Evolutionary conservation across 1,284 basidiomycete genomes (phyloP), one percentile per base, ranked within the genome.

Genomic region (Athelia psychrophila): DNA sequence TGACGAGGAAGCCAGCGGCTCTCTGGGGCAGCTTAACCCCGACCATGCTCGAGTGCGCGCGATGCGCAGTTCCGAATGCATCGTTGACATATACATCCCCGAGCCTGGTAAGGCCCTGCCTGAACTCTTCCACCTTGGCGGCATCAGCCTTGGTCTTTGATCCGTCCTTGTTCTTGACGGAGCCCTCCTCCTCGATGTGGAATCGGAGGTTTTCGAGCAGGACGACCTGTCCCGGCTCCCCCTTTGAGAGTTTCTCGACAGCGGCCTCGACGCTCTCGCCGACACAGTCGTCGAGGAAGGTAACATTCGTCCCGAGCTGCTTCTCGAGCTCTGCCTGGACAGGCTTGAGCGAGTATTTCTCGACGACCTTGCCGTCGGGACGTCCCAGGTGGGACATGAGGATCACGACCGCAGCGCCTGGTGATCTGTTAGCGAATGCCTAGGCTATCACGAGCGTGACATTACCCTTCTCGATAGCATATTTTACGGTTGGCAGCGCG

Each of bases 61-160:
- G 93, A 75, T 99, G 96, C 38, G 96, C 97, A 49, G 96, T 98
- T 53, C 96, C 96, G 71, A 99, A 99, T 36, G 96, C 97, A 69
- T 99, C 96, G 77, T 99, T 99, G 71, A 99, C 80, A 73, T 98
- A 99, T 60, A 99, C 91, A 66, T 98, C 95, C 50, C 94, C 95
- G 58, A 99, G 89, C 58, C 81, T 84, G 58, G 96, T 98, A 61
- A 99, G 84, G 38, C 84, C 78, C 67, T 89, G 80, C 50, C 95
- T 84, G 81, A 99, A 98, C 64, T 87, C 80, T 51, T 86, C 74
- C 60, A 98, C 93, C 59, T 83, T 85, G 50, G 81, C 80, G 49
- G 88, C 77, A 70, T 95, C 91, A 33, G 96, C 95, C 75, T 97
- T 97, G 67, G 83, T 88, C 80, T 97, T 98, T 63, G 90, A 86